Evolutionary conservation across 225 moss, liverwort and hornwort species (phyloP).

Genomic region (Ulota crispa): DNA sequence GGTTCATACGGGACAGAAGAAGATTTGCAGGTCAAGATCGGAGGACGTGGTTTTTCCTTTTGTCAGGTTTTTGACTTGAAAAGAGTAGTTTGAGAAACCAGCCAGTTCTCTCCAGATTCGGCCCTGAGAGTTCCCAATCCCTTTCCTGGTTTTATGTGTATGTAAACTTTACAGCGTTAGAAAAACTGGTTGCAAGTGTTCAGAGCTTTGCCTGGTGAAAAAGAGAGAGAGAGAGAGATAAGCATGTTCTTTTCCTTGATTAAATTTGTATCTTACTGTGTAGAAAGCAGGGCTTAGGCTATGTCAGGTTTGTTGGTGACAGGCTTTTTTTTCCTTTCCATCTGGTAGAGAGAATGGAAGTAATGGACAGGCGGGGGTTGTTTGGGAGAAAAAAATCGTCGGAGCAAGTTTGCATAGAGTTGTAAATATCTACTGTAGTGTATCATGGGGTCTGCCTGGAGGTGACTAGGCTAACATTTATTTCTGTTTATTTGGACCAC

Average conservation of each 20-base stretch:
- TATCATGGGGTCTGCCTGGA: slow-evolving; percentile 53
- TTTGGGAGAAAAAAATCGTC: slow-evolving; percentile 25
- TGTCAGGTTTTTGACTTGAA: slow-evolving; percentile 18
- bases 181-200: slow-evolving; percentile 14
- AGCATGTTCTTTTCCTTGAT: slow-evolving; percentile 14
- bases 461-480: slow-evolving; percentile 39
- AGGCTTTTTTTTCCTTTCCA: slow-evolving; percentile 16
- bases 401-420: slow-evolving; percentile 44
- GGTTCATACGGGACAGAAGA: slow-evolving; percentile 19
- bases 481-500: slow-evolving; percentile 55
- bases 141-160: slow-evolving; percentile 15
- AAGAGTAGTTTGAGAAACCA: not conserved
- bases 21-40: slow-evolving; percentile 18
- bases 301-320: slow-evolving; percentile 37
- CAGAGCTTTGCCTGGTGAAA: slow-evolving; percentile 24
- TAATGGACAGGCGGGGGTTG: slow-evolving; percentile 19
- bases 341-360: slow-evolving; percentile 35
- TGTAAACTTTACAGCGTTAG: slow-evolving; percentile 10
- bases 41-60: slow-evolving; percentile 10
- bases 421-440: slow-evolving; percentile 71
- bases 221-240: not conserved
- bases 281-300: slow-evolving; percentile 42
- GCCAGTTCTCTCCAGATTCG: not conserved
- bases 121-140: not conserved
- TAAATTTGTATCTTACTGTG: slow-evolving; percentile 36